Conservation (phyloP, 768 basidiomycete genomes). For the Tylopilus balloui region DNA sequence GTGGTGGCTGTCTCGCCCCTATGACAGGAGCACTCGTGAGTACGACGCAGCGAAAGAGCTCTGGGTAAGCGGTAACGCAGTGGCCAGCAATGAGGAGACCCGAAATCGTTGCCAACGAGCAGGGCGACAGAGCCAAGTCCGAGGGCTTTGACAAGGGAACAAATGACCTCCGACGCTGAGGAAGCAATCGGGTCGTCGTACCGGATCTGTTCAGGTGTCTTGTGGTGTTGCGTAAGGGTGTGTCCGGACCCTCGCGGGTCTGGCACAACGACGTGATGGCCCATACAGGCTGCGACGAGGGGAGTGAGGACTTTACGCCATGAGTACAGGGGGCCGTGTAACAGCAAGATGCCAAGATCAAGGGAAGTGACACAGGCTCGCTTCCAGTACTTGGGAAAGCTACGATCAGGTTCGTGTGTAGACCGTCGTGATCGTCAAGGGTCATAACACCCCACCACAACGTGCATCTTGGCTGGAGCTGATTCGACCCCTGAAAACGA, state of each 20-base stretch:
- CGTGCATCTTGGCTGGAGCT: constrained; percentile 29
- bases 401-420: constrained; percentile 46
- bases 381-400: constrained; percentile 31
- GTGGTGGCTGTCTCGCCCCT: constrained; percentile 37
- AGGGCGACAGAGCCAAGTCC: constrained; percentile 44
- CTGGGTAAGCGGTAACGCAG: constrained; percentile 51
- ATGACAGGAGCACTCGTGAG: constrained; percentile 58
- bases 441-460: constrained; percentile 36
- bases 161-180: constrained; percentile 51
- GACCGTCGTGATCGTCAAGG: constrained; percentile 43
- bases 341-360: constrained; percentile 54
- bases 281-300: constrained; percentile 37
- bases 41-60: constrained; percentile 52
- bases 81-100: constrained; percentile 49
- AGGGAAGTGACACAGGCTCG: constrained; percentile 31
- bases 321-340: constrained; percentile 67
- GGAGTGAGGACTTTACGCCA: constrained; percentile 58
- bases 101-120: constrained; percentile 62
- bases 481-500: constrained; percentile 4
- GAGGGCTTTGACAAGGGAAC: constrained; percentile 48
- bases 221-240: constrained; percentile 26
- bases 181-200: constrained; percentile 50
- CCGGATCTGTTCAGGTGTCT: constrained; percentile 16
- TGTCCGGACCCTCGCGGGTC: constrained; percentile 57
- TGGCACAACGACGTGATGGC: constrained; percentile 60